A percentile compares a stretch with the other conserved stretches of the same genome.
Evolutionary conservation across 805 yeast species (phyloP).

Genomic region (Wickerhamiella kurtzmanii): DNA sequence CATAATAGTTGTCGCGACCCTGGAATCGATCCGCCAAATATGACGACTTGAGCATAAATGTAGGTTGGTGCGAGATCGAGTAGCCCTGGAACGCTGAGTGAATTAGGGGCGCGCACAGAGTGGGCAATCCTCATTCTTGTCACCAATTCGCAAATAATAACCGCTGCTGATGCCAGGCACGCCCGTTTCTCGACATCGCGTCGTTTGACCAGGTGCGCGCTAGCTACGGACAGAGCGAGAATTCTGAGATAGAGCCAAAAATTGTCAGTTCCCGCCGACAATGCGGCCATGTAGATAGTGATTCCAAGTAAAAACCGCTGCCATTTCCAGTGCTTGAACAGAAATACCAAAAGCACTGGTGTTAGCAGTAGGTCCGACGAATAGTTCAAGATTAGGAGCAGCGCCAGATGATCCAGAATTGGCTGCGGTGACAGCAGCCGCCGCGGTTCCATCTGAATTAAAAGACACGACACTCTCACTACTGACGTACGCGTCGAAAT

Average conservation of each 20-base stretch:
- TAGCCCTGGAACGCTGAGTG: not conserved
- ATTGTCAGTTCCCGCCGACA: not conserved
- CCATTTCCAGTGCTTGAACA: not conserved
- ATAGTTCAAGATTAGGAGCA: conserved; percentile 11
- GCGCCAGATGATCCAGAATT: conserved; percentile 21
- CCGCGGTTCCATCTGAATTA: not conserved
- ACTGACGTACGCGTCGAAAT: not conserved
- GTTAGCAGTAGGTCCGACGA: not conserved
- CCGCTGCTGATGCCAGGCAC: not conserved
- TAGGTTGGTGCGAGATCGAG: not conserved
- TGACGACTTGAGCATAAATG: not conserved
- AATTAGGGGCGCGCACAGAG: not conserved
- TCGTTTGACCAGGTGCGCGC: not conserved
- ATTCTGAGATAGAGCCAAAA: not conserved
- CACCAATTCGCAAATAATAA: not conserved
- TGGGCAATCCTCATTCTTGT: not conserved
- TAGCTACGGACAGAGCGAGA: not conserved
- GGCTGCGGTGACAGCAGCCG: conserved; percentile 18
- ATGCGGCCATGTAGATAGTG: not conserved
- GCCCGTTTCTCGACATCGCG: not conserved
- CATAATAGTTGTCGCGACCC: conserved; percentile 5
- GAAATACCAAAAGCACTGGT: not conserved
- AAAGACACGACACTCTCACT: not conserved
- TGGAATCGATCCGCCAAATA: conserved; percentile 2
- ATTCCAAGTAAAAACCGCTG: not conserved